phyloP scores from a whole-genome alignment of 73 alveolate genomes.

The Paramecium octaurelia region DNA sequence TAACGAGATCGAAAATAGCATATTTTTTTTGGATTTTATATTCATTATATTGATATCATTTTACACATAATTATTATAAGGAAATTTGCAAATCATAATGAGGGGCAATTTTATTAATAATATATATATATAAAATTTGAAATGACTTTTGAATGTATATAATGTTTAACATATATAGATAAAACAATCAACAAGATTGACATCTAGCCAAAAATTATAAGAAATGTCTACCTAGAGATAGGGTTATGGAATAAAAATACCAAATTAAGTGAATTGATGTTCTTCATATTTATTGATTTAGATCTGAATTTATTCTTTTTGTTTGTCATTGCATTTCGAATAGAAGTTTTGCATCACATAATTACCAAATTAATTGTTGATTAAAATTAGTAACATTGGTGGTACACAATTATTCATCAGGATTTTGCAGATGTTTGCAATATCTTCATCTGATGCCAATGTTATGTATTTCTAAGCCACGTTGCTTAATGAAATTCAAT shows the following conservation, averaged over 20 bases:
- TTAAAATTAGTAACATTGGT: not conserved
- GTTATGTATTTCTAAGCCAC: conserved; percentile 17
- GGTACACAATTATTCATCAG: not conserved
- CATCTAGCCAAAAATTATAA: not conserved
- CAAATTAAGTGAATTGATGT: not conserved
- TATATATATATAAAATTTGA: too few species aligned
- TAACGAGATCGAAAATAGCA: not conserved
- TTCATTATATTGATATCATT: not conserved
- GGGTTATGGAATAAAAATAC: not conserved
- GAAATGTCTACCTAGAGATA: not conserved
- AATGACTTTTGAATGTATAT: not conserved
- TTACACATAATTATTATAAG: too few species aligned
- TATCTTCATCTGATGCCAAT: not conserved
- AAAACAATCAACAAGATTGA: not conserved
- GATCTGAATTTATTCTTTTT: not conserved
- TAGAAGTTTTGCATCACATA: conserved; percentile 34
- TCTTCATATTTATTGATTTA: not conserved
- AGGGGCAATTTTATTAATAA: too few species aligned
- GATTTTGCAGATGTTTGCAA: not conserved
- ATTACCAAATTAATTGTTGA: conserved; percentile 35
- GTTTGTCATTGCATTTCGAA: conserved; percentile 19
- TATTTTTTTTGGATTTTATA: too few species aligned
- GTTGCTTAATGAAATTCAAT: not conserved
- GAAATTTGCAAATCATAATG: too few species aligned
- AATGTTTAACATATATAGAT: not conserved